A percentile compares a stretch with the other conserved stretches of the same genome.
Evolutionary conservation across 164 flowering plant species (phyloP).

Genomic region (Euptelea pleiosperma): DNA sequence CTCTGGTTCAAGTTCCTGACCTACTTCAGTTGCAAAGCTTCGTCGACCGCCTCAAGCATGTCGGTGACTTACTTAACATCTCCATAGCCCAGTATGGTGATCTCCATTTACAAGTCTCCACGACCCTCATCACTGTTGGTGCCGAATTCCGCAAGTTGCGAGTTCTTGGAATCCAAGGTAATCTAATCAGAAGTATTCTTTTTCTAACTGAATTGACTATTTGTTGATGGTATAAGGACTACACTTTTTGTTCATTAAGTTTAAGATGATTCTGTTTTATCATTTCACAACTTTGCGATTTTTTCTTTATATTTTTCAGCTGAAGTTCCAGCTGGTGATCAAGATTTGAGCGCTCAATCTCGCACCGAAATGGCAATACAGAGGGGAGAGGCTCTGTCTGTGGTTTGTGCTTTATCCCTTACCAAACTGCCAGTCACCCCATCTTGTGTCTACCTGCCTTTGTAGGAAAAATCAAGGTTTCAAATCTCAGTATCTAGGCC

Average conservation of each 20-base stretch:
- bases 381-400: slow-evolving; percentile 71
- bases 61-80: slow-evolving; percentile 72
- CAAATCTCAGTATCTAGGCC: too few species aligned
- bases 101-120: slow-evolving; percentile 68
- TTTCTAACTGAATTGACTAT: not conserved
- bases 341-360: slow-evolving; percentile 54
- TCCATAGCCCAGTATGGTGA: slow-evolving; percentile 74
- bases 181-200: not conserved
- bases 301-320: slow-evolving; percentile 13
- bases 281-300: not conserved
- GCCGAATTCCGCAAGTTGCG: slow-evolving; percentile 67
- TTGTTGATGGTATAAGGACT: not conserved
- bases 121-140: slow-evolving; percentile 67
- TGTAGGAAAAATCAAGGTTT: too few species aligned
- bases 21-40: slow-evolving; percentile 60
- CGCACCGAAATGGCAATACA: slow-evolving; percentile 55
- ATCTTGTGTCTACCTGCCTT: too few species aligned
- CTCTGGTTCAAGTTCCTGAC: slow-evolving; percentile 75
- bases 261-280: not conserved
- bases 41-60: slow-evolving; percentile 83
- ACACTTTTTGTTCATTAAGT: not conserved
- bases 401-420: slow-evolving; percentile 27
- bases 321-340: slow-evolving; percentile 44
- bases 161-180: slow-evolving; percentile 70
- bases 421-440: not conserved